phyloP scores from a whole-genome alignment of 345 rosid genomes.

The Cardiospermum halicacabum region DNA sequence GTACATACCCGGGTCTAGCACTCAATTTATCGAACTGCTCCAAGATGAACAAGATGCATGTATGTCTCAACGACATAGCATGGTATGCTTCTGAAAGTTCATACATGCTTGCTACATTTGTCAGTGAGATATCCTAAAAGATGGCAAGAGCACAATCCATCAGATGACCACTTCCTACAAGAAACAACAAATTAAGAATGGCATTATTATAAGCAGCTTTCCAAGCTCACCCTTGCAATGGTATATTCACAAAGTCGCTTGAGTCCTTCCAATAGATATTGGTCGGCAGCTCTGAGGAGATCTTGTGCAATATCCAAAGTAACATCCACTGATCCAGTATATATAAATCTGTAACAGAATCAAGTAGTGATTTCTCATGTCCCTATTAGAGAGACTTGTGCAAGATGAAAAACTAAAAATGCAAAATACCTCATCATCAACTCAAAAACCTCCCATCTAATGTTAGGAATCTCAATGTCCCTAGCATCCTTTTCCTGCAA shows the following conservation, averaged over 20 bases:
- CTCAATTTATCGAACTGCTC: slow-evolving; percentile 87
- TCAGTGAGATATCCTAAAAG: slow-evolving; percentile 86
- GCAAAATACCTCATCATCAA: slow-evolving; percentile 90
- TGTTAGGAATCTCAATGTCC: slow-evolving; percentile 97
- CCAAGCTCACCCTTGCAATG: slow-evolving; percentile 81
- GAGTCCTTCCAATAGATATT: slow-evolving; percentile 93
- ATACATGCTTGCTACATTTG: slow-evolving; percentile 86
- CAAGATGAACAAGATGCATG: slow-evolving; percentile 85
- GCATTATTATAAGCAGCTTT: slow-evolving; percentile 6
- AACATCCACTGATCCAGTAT: slow-evolving; percentile 93
- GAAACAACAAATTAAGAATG: slow-evolving; percentile 13
- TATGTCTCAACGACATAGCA: slow-evolving; percentile 84
- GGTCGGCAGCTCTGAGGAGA: slow-evolving; percentile 98
- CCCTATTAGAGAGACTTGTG: slow-evolving; percentile 4
- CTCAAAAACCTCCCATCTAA: slow-evolving; percentile 99
- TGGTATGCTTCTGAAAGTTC: slow-evolving; percentile 97
- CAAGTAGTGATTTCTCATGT: slow-evolving; percentile 11
- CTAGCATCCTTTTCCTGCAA: slow-evolving; percentile 92
- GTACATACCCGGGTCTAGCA: slow-evolving; percentile 64
- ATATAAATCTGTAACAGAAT: slow-evolving; percentile 65
- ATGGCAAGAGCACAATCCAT: slow-evolving; percentile 10
- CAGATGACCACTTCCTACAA: slow-evolving; percentile 19
- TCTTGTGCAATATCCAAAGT: slow-evolving; percentile 82
- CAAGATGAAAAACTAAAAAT: slow-evolving; percentile 12
- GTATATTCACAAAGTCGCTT: slow-evolving; percentile 96